Percentiles rank a stretch among this genome's conserved stretches.
phyloP scores from a whole-genome alignment of 169 alveolate species.

The Perkinsus chesapeaki region DNA sequence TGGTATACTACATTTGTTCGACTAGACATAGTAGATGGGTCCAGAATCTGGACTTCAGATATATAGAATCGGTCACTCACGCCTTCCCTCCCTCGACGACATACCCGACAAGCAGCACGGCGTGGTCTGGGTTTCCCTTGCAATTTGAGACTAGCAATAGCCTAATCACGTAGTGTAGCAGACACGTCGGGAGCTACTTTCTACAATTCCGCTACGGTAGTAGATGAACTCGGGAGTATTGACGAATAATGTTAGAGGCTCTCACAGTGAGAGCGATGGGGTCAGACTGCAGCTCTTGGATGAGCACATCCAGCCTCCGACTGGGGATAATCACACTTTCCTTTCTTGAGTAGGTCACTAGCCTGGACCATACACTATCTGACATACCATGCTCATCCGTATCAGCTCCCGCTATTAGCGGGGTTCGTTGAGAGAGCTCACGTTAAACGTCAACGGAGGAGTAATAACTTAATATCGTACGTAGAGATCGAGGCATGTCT shows the following conservation, averaged over 20 bases:
- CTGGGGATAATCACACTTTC: not conserved
- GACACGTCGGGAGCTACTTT: not conserved
- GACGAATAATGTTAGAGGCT: not conserved
- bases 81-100: not conserved
- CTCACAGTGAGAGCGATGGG: not conserved
- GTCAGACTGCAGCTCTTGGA: not conserved
- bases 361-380: not conserved
- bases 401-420: too few species aligned
- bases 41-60: not conserved
- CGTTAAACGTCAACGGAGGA: not conserved
- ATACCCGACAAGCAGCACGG: not conserved
- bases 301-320: not conserved
- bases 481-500: not conserved
- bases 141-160: not conserved
- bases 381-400: too few species aligned
- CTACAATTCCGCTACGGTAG: not conserved
- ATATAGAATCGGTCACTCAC: not conserved
- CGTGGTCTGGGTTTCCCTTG: not conserved
- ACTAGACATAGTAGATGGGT: not conserved
- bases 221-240: not conserved
- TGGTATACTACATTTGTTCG: not conserved
- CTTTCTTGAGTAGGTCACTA: not conserved
- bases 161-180: not conserved
- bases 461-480: not conserved
- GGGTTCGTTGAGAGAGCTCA: too few species aligned